Evolutionary conservation across 768 basidiomycete genomes (phyloP).

Genomic region (Mycena metata): DNA sequence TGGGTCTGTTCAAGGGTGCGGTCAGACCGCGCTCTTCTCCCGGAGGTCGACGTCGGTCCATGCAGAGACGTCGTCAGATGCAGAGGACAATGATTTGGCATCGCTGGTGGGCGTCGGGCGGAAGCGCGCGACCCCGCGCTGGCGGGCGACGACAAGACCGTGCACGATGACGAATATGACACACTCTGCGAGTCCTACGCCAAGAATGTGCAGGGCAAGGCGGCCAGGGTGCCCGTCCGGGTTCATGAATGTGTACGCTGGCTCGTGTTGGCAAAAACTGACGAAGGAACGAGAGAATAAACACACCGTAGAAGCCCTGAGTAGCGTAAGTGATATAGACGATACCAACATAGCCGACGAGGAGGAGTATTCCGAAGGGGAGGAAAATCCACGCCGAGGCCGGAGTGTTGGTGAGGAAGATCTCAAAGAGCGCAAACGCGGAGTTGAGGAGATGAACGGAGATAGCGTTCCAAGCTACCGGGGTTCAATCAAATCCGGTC

Average conservation of each 20-base stretch:
- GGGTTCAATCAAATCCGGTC: background rate
- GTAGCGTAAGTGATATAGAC: conserved; percentile 63
- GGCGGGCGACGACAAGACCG: conserved; percentile 43
- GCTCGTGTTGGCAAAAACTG: too few species aligned
- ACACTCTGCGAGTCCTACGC: conserved; percentile 21
- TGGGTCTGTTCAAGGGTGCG: background rate
- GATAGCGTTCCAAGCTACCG: conserved; percentile 58
- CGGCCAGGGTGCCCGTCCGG: conserved; percentile 48
- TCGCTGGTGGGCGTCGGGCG: background rate
- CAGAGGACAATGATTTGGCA: background rate
- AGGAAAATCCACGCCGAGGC: conserved; percentile 57
- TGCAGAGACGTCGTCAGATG: background rate
- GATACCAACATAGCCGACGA: conserved; percentile 60
- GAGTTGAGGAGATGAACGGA: conserved; percentile 62
- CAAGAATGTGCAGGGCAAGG: conserved; percentile 58
- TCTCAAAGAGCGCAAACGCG: conserved; percentile 60
- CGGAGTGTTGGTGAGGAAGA: conserved; percentile 54
- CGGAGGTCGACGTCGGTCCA: conserved; percentile 16
- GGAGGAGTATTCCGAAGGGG: conserved; percentile 51
- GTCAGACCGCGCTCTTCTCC: background rate
- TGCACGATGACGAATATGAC: conserved; percentile 16
- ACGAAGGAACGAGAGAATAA: background rate
- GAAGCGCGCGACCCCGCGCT: conserved; percentile 36
- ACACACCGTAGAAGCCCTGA: conserved; percentile 63
- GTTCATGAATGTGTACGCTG: conserved; percentile 64